Base-by-base conservation (phyloP, 2,329 filamentous ascomycete species). In the Stachybotrys elegans region DNA sequence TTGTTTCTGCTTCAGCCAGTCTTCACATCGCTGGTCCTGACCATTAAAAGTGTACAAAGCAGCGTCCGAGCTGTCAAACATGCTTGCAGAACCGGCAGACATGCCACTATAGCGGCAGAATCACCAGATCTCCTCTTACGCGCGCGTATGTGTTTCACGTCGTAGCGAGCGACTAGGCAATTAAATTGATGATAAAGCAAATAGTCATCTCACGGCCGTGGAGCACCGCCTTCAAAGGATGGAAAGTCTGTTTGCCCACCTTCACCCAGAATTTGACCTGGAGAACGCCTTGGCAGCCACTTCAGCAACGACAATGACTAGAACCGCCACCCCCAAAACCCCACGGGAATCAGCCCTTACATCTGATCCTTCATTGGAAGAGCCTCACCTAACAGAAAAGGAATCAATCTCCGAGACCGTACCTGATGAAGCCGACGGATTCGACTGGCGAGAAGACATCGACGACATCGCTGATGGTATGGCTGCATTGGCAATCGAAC, bases 401-500 rank as follows among this genome's bases (percentile, higher is more conserved):
- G 50, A 50, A 5, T 48, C 52, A 19, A 56, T 61, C 9, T 57
- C 56, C 3, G 53, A 61, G 43, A 50, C 52, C 16, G 57, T 61
- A 6, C 59, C 58, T 1, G 51, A 58, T 4, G 54, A 57, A 21
- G 51, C 57, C 3, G 59, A 61, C 43, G 58, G 57, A 4, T 62
- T 61, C 25, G 59, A 62, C 39, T 62, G 59, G 60, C 54, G 58
- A 27, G 62, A 64, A 42, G 56, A 60, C 27, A 53, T 57, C 14
- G 54, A 59, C 39, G 57, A 57, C 12, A 44, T 62, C 19, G 56
- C 56, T 2, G 63, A 65, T 52, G 62, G 62, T 16, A 65, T 65
- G 61, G 61, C 62, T 13, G 56, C 62, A 2, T 44, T 66, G 13
- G 59, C 61, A 3, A 58, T 66, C n/a, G 57, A 63, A 20, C 61